Percentiles rank a stretch among this genome's conserved stretches.
phyloP scores from a whole-genome alignment of 106 monocot genomes.

The Cymbidium sinense region DNA sequence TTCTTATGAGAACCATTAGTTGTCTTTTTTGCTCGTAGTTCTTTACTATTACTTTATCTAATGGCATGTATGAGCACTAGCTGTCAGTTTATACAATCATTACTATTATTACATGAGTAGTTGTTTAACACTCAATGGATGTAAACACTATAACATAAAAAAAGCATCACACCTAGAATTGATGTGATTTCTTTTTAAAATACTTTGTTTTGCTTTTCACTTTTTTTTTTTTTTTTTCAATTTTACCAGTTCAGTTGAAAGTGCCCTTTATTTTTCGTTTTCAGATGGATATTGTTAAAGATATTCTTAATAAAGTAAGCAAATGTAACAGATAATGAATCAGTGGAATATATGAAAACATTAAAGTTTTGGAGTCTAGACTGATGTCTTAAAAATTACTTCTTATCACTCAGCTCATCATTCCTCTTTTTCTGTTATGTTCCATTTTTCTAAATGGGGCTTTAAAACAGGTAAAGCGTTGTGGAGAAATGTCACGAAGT shows the following conservation, averaged over 20 bases:
- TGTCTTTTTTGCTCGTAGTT: not conserved
- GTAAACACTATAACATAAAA: not conserved
- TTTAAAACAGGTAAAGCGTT: slow-evolving; percentile 71
- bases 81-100: not conserved
- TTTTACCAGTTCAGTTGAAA: not conserved
- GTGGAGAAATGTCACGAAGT: slow-evolving; percentile 95
- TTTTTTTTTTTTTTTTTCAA: not conserved
- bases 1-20: not conserved
- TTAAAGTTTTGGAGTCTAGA: not conserved
- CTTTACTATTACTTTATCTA: not conserved
- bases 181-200: not conserved
- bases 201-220: not conserved
- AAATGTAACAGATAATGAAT: not conserved
- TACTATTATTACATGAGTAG: not conserved
- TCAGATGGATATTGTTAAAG: not conserved
- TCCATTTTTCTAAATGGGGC: not conserved
- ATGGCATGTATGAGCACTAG: not conserved
- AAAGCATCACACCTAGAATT: not conserved
- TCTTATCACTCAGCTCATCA: not conserved
- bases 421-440: not conserved
- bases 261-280: not conserved
- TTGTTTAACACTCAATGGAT: not conserved
- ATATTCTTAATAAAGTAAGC: not conserved
- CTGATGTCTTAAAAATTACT: not conserved
- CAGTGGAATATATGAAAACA: not conserved